Percentiles rank a stretch among this genome's conserved stretches.
Evolutionary conservation across 2,329 filamentous ascomycete species (phyloP).

Genomic region (Hymenoscyphus repandus): DNA sequence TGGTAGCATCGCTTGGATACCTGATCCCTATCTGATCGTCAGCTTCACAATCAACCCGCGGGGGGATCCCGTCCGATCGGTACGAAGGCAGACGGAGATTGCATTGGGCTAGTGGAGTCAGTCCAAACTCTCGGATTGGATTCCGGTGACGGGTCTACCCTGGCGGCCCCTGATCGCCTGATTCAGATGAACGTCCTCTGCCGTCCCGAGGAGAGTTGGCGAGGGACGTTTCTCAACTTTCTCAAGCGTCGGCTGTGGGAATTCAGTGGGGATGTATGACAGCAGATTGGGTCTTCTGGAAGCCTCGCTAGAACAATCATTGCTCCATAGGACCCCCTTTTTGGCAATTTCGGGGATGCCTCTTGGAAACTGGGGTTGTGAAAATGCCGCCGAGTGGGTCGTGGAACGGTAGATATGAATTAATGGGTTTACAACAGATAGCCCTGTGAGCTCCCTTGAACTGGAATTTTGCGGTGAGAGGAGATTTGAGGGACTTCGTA

Average conservation of each 20-base stretch:
- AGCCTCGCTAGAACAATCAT: too few species aligned
- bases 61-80: slow-evolving; percentile 10
- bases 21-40: not conserved
- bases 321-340: too few species aligned
- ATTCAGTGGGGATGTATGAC: too few species aligned
- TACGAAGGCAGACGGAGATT: slow-evolving; percentile 6
- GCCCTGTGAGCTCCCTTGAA: too few species aligned
- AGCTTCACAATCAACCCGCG: not conserved
- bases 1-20: not conserved
- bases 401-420: not conserved
- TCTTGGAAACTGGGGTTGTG: not conserved
- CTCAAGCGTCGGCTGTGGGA: too few species aligned
- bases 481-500: not conserved
- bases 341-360: not conserved
- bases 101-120: not conserved
- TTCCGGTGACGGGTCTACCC: not conserved
- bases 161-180: slow-evolving; percentile 2
- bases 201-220: not conserved
- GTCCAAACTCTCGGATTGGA: slow-evolving; percentile 8
- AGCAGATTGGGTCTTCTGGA: not conserved
- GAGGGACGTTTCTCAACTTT: not conserved
- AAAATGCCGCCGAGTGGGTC: not conserved
- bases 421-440: too few species aligned
- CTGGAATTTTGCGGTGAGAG: not conserved
- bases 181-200: slow-evolving; percentile 5